Base-by-base conservation (phyloP, 345 rosid genomes). In the Ailanthus altissimus region DNA sequence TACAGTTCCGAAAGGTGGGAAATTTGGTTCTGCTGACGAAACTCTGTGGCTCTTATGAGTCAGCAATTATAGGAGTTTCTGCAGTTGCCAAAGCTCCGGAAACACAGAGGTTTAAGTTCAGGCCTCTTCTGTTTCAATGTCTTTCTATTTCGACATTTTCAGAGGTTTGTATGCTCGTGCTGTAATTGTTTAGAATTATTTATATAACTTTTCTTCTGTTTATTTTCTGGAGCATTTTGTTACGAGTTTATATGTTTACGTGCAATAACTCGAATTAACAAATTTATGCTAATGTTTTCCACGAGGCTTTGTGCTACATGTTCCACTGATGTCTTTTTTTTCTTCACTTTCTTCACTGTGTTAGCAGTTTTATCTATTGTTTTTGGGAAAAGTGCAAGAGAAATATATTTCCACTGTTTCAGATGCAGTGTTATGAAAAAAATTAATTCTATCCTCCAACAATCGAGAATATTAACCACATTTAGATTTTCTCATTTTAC, bases 41-140 rank as follows among this genome's bases (percentile, higher is more conserved):
- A 70, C 72, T 80, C 45, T 42, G 77, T 43, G 84, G 74, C 72
- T 72, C 67, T 75, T 78, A 67, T 73, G 93, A 84, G 73, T 67
- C 75, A 26, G 62, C 73, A 83, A 45, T n/a, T 73, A 62, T 91
- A 77, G 93, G 90, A 81, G 82, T 88, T 84, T 85, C 91, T 84
- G 87, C 84, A 67, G 80, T 83, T 77, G 42, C 85, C 71, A 85
- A 85, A 50, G 84, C 80, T 74, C 79, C 91, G 73, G 93, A 89
- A 79, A 71, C 79, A 68, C 97, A 93, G 71, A 88, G 90, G 81
- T 92, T 78, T 81, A 93, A 89, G 62, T 93, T 91, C 88, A 89
- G 98, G 89, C 89, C 91, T 71, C 92, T 93, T 78, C 86, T 47
- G 73, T 79, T 76, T 59, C 91, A 83, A 26, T 90, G 92, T 85